These are phyloP conservation scores for Astrephomene gubernaculifera DNA, from an alignment of 139 green algal species.

Conservation along the genomic window DNA sequence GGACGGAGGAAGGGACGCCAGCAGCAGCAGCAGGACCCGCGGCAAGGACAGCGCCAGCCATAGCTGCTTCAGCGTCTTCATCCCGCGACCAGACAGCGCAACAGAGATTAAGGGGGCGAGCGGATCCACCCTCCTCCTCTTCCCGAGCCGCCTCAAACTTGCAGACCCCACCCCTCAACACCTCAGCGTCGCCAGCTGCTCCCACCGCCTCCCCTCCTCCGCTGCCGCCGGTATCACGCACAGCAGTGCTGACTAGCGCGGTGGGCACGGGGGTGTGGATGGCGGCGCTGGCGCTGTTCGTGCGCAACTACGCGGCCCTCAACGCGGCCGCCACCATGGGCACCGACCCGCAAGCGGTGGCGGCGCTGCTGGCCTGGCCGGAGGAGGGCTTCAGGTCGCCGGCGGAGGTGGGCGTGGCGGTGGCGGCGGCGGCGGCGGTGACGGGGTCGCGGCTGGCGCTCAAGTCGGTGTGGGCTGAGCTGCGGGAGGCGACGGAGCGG, in stretches of 20 bases:
- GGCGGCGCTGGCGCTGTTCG: slow-evolving; percentile 43
- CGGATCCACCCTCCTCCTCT: too few relatives aligned
- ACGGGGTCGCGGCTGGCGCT: slow-evolving; percentile 70
- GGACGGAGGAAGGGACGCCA: background rate
- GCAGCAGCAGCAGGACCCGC: background rate
- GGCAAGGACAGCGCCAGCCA: background rate
- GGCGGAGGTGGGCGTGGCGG: slow-evolving; percentile 29
- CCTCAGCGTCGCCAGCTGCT: too few relatives aligned
- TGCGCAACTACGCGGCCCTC: slow-evolving; percentile 50
- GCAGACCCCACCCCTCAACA: too few relatives aligned
- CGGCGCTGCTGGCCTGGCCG: slow-evolving; percentile 52
- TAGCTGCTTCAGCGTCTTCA: too few relatives aligned
- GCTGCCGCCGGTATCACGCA: slow-evolving; percentile 22
- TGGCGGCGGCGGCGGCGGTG: slow-evolving; percentile 65
- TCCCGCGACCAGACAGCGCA: too few relatives aligned
- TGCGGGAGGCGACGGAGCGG: slow-evolving; percentile 69
- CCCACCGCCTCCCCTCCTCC: too few relatives aligned
- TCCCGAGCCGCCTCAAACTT: too few relatives aligned
- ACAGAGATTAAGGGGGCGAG: too few relatives aligned
- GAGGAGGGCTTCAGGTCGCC: slow-evolving; percentile 23
- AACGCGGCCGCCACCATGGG: slow-evolving; percentile 33
- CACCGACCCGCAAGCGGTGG: slow-evolving; percentile 51
- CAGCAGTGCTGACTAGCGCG: slow-evolving; percentile 8
- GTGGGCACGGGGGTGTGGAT: slow-evolving; percentile 53
- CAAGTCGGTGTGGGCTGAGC: slow-evolving; percentile 69